These are phyloP conservation scores for Candida pini DNA, from an alignment of 805 yeast genomes.

Conservation along the genomic window DNA sequence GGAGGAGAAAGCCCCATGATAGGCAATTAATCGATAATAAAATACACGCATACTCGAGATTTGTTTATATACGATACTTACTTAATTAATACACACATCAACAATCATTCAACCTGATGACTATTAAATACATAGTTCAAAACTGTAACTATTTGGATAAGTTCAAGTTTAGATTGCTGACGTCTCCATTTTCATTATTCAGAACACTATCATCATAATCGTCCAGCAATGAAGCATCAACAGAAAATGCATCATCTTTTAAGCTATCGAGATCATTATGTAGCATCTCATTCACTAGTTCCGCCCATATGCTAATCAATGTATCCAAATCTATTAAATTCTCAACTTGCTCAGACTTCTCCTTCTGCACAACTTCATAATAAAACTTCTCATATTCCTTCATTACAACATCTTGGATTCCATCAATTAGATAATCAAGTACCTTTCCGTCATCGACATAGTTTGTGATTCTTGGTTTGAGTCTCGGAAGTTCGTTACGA, in stretches of 20 bases:
- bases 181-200: conserved; percentile 19
- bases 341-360: conserved; percentile 29
- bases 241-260: conserved; percentile 10
- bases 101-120: no score
- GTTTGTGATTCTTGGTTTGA: conserved; percentile 44
- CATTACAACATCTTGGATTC: conserved; percentile 56
- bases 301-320: conserved; percentile 35
- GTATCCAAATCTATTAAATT: conserved; percentile 63
- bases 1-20: conserved; percentile 44
- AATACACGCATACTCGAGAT: no score
- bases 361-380: conserved; percentile 23
- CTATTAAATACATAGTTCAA: no score
- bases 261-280: conserved; percentile 13
- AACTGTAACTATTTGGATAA: no score
- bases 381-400: conserved; percentile 54
- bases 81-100: no score
- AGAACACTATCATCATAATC: conserved; percentile 9
- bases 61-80: no score
- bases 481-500: conserved; percentile 48
- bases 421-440: conserved; percentile 50
- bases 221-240: conserved; percentile 7
- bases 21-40: neutral
- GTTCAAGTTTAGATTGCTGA: conserved; percentile 17
- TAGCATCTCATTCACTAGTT: conserved; percentile 27
- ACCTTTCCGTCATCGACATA: conserved; percentile 55